These are phyloP conservation scores for Leucogyrophana mollusca DNA, from an alignment of 768 basidiomycete genomes.

Conservation along the genomic window DNA sequence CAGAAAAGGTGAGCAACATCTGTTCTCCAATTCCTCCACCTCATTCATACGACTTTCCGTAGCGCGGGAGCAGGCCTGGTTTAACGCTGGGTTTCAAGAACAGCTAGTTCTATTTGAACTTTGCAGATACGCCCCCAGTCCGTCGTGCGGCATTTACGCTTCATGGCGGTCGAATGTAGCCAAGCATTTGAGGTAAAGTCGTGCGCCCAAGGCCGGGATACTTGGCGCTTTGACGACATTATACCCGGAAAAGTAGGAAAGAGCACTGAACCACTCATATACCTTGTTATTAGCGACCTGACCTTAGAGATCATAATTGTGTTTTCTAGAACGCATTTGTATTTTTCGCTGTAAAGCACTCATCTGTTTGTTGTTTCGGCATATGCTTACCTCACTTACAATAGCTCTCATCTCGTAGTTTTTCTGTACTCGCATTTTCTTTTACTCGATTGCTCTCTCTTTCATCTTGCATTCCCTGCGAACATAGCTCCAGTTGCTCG, in stretches of 20 bases:
- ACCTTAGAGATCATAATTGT: slow-evolving; percentile 12
- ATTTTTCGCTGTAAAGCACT: slow-evolving; percentile 9
- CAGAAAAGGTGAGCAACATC: slow-evolving; percentile 47
- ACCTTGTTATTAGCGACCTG: slow-evolving; percentile 5
- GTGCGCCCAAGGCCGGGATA: slow-evolving; percentile 1
- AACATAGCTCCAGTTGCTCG: too few species aligned
- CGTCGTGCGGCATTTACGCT: slow-evolving; percentile 60
- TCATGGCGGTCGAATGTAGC: slow-evolving; percentile 63
- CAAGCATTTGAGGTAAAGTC: slow-evolving; percentile 34
- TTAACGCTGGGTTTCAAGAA: slow-evolving; percentile 76
- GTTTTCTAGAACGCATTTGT: slow-evolving; percentile 11
- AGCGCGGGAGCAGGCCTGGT: slow-evolving; percentile 80
- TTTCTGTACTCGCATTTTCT: background rate
- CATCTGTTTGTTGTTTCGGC: too few species aligned
- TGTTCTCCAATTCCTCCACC: slow-evolving; percentile 4
- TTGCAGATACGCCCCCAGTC: slow-evolving; percentile 64
- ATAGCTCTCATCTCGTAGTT: slow-evolving; percentile 3
- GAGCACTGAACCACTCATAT: slow-evolving; percentile 16
- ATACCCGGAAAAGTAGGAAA: slow-evolving; percentile 12
- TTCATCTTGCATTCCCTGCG: too few species aligned
- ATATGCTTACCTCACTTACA: slow-evolving; percentile 1
- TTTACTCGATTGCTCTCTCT: too few species aligned
- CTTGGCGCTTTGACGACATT: too few species aligned
- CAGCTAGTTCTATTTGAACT: slow-evolving; percentile 76
- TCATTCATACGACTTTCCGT: slow-evolving; percentile 4